Evolutionary conservation across 176 grass and related monocot genomes (phyloP), one percentile per base, ranked within the genome.

Genomic region (Aegilops umbellulata): DNA sequence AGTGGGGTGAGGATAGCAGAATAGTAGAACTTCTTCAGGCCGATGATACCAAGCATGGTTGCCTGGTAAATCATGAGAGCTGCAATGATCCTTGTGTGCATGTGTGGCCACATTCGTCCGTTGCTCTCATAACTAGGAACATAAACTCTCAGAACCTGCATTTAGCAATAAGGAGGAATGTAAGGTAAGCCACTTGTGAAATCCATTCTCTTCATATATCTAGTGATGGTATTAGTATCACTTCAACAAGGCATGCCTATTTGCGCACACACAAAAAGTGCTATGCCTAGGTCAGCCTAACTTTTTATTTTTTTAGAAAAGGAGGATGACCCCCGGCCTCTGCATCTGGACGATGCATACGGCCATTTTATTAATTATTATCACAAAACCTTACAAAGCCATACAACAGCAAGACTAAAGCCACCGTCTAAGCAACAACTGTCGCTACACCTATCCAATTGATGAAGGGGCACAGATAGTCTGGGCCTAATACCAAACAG

Each of bases 101-200:
- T 93, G 92, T 99, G 97, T 27, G 97, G 94, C 97, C 97, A 99
- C 94, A 97, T 97, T 79, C 92, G 87, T 1, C 97, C 97, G 0
- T 94, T 88, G 88, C 97, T 94, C 90, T 99, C 97, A 0, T 85
- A 99, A 60, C 46, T 88, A 6, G 87, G 94, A 49, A 94, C 82
- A 30, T 93, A 96, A 65, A 97, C 92, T 90, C 94, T 91, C 38
- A 99, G 27, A 46, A 87, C 85, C 94, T 99, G 80, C 41, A 62
- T 71, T 20, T 8, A 84, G 65, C 4, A 16, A 91, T 67, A 65
- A 41, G 30, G 30, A 44, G 6, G 6, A 65, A 77, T 3, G 30
- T 60, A 79, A 63, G 41, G 0, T 1, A 49, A 74, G 6, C 26
- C 41, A 12, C 11, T 26, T 64, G 10, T 15, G 61, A 15, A 27